A percentile compares a stretch with the other conserved stretches of the same genome.
These are phyloP conservation scores for Dioscorea cayenensis DNA, from an alignment of 116 monocot genomes.

Conservation along the genomic window DNA sequence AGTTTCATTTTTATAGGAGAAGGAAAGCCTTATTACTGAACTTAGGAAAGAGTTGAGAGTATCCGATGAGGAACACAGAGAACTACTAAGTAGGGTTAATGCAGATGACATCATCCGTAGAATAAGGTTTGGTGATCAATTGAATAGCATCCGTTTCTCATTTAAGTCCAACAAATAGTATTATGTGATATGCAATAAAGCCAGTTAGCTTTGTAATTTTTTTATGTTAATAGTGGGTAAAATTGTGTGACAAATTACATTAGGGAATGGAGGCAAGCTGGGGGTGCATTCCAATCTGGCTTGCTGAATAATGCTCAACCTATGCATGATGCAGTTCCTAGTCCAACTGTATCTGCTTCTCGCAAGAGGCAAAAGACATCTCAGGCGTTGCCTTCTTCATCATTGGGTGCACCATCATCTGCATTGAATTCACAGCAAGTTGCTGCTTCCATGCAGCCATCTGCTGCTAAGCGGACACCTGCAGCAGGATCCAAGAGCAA, in stretches of 20 bases:
- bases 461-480: slow-evolving; percentile 35
- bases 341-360: slow-evolving; percentile 52
- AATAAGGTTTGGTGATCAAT: slow-evolving; percentile 38
- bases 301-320: slow-evolving; percentile 42
- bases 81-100: slow-evolving; percentile 53
- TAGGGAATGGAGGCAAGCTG: slow-evolving; percentile 83
- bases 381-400: slow-evolving; percentile 35
- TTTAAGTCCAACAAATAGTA: not conserved
- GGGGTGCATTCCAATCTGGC: slow-evolving; percentile 40
- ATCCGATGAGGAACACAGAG: slow-evolving; percentile 62
- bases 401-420: slow-evolving; percentile 32
- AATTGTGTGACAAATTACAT: slow-evolving; percentile 8
- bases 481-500: slow-evolving; percentile 30
- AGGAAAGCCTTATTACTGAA: slow-evolving; percentile 79
- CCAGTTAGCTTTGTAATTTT: not conserved
- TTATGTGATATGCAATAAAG: not conserved
- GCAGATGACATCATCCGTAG: slow-evolving; percentile 62
- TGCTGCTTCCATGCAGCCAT: slow-evolving; percentile 35
- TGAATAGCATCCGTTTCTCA: not conserved
- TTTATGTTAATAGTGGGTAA: not conserved
- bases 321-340: slow-evolving; percentile 34
- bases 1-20: slow-evolving; percentile 33
- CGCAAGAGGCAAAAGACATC: slow-evolving; percentile 57
- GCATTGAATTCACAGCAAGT: slow-evolving; percentile 33
- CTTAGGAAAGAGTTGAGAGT: slow-evolving; percentile 66